Evolutionary conservation across 306 rosid genomes (phyloP).

Genomic region (Vachellia collinsii): DNA sequence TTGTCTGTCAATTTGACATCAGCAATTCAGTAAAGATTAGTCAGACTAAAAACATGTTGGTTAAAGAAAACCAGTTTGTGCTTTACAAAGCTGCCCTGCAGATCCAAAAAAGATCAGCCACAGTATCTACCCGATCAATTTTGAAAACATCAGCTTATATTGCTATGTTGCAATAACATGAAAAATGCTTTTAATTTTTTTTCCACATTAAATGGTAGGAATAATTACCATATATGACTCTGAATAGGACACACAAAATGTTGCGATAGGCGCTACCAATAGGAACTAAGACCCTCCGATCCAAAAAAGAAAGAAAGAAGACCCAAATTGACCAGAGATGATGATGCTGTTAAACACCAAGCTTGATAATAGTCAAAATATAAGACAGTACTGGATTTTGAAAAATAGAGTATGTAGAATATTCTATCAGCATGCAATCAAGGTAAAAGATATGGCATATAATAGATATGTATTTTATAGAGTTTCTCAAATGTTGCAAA

Average conservation of each 20-base stretch:
- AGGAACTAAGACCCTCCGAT: neutral
- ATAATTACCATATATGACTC: conserved; percentile 8
- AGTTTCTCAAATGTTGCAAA: conserved; percentile 2
- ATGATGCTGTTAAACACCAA: neutral
- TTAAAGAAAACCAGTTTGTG: too few species aligned
- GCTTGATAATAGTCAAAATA: neutral
- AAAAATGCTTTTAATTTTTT: conserved; percentile 1
- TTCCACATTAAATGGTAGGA: neutral
- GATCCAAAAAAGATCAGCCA: neutral
- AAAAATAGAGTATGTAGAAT: neutral
- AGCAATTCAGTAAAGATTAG: too few species aligned
- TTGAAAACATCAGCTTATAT: neutral
- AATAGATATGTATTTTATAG: neutral
- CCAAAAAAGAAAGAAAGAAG: neutral
- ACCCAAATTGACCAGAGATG: neutral
- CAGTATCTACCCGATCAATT: conserved; percentile 6
- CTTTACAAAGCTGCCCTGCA: neutral
- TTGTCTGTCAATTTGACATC: too few species aligned
- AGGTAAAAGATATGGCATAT: neutral
- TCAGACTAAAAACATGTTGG: too few species aligned
- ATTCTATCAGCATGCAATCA: conserved; percentile 12
- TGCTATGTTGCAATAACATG: conserved; percentile 5
- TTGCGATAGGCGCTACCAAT: neutral
- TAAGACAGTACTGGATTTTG: neutral
- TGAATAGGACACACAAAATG: neutral